A percentile compares a stretch with the other conserved stretches of the same genome.
These are phyloP conservation scores for Kwoniella sp. DNA, from an alignment of 768 basidiomycete genomes.

Conservation along the genomic window DNA sequence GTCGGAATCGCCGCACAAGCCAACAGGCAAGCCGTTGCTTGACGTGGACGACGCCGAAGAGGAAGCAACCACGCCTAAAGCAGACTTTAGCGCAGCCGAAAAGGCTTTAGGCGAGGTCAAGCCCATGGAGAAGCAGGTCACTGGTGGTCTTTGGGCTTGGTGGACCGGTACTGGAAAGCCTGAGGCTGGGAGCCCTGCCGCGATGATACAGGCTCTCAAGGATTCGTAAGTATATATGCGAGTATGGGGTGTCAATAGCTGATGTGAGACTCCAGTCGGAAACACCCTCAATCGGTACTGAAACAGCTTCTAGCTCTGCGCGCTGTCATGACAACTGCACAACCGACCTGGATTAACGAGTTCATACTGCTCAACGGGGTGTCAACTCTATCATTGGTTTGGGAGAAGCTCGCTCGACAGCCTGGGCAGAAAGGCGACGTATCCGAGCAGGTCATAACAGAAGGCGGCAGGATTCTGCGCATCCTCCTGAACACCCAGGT, in stretches of 20 bases:
- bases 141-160: constrained; percentile 74
- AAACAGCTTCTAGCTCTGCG: constrained; percentile 78
- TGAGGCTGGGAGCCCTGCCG: constrained; percentile 46
- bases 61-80: constrained; percentile 4
- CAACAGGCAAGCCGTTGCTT: not conserved
- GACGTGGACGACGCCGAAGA: not conserved
- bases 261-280: constrained; percentile 23
- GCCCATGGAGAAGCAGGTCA: constrained; percentile 50
- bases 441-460: constrained; percentile 65
- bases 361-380: constrained; percentile 70
- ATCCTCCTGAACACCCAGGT: constrained; percentile 83
- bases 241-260: no score
- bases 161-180: constrained; percentile 62
- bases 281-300: constrained; percentile 63
- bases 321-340: constrained; percentile 78
- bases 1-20: constrained; percentile 5
- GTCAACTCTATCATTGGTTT: constrained; percentile 56
- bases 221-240: constrained; percentile 20
- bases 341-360: constrained; percentile 68
- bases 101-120: constrained; percentile 8
- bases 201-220: constrained; percentile 21
- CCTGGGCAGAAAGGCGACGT: constrained; percentile 57
- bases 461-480: constrained; percentile 72
- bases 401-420: constrained; percentile 51
- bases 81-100: constrained; percentile 11